Evolutionary conservation across 1,139 yeast genomes (phyloP).

Genomic region (Zhuliangozyma blackwelliae): DNA sequence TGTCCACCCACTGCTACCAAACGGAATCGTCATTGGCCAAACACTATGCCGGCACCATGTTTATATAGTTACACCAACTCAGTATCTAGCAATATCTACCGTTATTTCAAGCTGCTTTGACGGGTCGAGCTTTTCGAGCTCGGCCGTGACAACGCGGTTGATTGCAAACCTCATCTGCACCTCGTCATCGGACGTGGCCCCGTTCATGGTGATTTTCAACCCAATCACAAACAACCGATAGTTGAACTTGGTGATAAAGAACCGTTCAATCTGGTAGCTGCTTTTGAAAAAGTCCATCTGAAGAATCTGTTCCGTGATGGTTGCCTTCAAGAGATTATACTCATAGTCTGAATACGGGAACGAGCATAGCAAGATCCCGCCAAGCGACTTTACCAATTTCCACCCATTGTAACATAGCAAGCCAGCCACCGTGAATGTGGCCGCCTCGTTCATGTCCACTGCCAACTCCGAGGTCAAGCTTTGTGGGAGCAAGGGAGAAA

Average conservation of each 20-base stretch:
- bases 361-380: conserved; percentile 49
- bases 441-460: conserved; percentile 43
- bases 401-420: conserved; percentile 52
- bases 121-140: conserved; percentile 20
- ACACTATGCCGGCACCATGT: no score
- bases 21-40: no score
- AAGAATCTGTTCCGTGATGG: conserved; percentile 35
- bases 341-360: conserved; percentile 45
- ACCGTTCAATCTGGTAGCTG: conserved; percentile 42
- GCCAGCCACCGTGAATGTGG: conserved; percentile 48
- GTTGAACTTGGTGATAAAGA: conserved; percentile 59
- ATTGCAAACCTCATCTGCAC: conserved; percentile 51
- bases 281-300: conserved; percentile 48
- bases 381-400: conserved; percentile 48
- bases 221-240: conserved; percentile 56
- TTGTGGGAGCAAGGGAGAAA: conserved; percentile 32
- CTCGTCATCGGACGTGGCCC: conserved; percentile 72
- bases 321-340: conserved; percentile 31
- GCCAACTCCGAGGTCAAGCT: conserved; percentile 25
- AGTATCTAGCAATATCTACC: conserved; percentile 50
- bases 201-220: conserved; percentile 51
- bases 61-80: background rate
- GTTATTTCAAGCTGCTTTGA: conserved; percentile 49
- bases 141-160: conserved; percentile 40
- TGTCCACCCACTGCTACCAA: background rate